These are phyloP conservation scores for Trichoderma pleuroti DNA, from an alignment of 2,329 filamentous ascomycete species.

Conservation along the genomic window DNA sequence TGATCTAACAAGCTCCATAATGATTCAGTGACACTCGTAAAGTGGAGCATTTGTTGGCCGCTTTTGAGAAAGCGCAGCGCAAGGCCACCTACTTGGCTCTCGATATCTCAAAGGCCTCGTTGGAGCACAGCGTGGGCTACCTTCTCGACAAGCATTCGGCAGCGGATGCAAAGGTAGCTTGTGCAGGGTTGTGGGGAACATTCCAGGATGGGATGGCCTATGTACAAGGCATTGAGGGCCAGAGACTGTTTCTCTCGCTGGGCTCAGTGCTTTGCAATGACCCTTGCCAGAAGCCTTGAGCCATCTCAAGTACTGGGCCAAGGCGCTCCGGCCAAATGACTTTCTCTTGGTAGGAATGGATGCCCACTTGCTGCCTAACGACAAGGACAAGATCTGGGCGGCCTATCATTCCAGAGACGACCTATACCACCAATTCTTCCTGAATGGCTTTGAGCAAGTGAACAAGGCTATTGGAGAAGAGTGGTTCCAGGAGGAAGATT, in stretches of 20 bases:
- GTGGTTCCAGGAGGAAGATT: conserved; percentile 37
- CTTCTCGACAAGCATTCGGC: conserved; percentile 30
- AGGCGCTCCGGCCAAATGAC: conserved; percentile 34
- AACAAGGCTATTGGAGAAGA: conserved; percentile 35
- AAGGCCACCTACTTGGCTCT: conserved; percentile 38
- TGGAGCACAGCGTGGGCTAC: conserved; percentile 34
- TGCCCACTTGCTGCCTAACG: conserved; percentile 33
- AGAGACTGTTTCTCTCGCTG: conserved; percentile 39
- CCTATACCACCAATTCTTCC: conserved; percentile 37
- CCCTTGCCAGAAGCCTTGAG: conserved; percentile 34
- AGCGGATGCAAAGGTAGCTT: conserved; percentile 29
- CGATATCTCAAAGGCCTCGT: conserved; percentile 38
- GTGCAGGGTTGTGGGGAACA: conserved; percentile 40
- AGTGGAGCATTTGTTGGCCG: conserved; percentile 37
- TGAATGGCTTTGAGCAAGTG: conserved; percentile 38
- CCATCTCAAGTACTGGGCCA: conserved; percentile 37
- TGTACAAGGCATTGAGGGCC: conserved; percentile 30
- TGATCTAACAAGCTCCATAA: neutral
- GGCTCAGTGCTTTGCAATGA: conserved; percentile 44
- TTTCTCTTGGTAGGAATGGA: conserved; percentile 42
- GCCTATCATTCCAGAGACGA: conserved; percentile 39
- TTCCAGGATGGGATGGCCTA: conserved; percentile 36
- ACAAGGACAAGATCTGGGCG: conserved; percentile 38
- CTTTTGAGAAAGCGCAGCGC: conserved; percentile 32
- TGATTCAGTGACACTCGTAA: conserved; percentile 39